A percentile compares a stretch with the other conserved stretches of the same genome.
Conservation (phyloP, 2,329 filamentous ascomycete genomes). For the Geosmithia flava region DNA sequence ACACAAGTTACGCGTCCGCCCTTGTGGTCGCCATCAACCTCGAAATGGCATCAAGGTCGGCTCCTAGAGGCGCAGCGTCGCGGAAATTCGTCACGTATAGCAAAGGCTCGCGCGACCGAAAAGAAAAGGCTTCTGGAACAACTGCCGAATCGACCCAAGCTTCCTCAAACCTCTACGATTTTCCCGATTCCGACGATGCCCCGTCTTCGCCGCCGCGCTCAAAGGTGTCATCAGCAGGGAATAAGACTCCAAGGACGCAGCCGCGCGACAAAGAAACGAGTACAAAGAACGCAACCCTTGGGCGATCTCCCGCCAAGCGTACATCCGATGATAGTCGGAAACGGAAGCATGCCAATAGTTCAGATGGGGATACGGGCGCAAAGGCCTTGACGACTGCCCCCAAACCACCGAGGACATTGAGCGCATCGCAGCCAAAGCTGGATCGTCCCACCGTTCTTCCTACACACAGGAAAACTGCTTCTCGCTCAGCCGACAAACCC, state of each 20-base stretch:
- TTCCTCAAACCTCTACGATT: conserved; percentile 1
- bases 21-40: neutral
- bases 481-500: neutral
- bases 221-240: neutral
- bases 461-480: neutral
- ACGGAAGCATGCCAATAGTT: conserved; percentile 1
- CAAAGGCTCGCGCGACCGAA: conserved; percentile 1
- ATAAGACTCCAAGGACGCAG: neutral
- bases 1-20: neutral
- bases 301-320: neutral
- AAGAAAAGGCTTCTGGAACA: neutral
- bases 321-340: neutral
- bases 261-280: neutral
- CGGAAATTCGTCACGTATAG: conserved; percentile 1
- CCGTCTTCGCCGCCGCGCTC: neutral
- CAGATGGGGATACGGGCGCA: neutral
- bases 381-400: neutral
- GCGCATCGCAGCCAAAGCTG: neutral
- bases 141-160: neutral
- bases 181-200: conserved; percentile 2
- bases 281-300: neutral
- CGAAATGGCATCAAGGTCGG: conserved; percentile 1
- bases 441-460: neutral
- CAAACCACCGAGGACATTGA: neutral
- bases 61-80: neutral